Percentiles rank a stretch among this genome's conserved stretches.
Evolutionary conservation across 257 asterid genomes (phyloP).

Genomic region (Gynochthodes officinalis): DNA sequence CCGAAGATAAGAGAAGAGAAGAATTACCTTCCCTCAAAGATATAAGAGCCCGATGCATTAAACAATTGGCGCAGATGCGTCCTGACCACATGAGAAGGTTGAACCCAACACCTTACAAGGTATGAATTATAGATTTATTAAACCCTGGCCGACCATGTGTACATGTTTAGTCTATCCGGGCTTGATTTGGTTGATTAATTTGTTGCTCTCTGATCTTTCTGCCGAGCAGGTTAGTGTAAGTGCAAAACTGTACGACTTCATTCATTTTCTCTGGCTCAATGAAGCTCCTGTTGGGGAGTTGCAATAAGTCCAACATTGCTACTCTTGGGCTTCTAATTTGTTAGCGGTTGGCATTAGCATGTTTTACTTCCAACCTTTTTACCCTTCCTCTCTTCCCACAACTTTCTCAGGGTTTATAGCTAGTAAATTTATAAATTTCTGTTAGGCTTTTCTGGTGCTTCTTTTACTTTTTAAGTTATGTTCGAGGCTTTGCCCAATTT

Average conservation of each 20-base stretch:
- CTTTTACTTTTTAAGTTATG: not conserved
- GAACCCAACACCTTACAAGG: constrained; percentile 99
- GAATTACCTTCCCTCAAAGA: constrained; percentile 50
- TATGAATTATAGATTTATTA: constrained; percentile 18
- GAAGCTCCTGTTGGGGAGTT: constrained; percentile 98
- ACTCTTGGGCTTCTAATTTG: too few species aligned
- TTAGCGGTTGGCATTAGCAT: too few species aligned
- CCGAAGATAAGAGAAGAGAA: constrained; percentile 64
- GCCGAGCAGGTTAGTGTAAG: constrained; percentile 85
- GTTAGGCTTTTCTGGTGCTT: not conserved
- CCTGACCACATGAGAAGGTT: constrained; percentile 97
- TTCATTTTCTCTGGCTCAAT: constrained; percentile 93
- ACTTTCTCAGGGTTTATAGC: not conserved
- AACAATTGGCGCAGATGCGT: constrained; percentile 80
- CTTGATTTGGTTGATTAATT: not conserved
- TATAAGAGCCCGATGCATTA: constrained; percentile 71
- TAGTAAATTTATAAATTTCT: not conserved
- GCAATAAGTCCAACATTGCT: constrained; percentile 32
- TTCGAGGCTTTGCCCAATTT: too few species aligned
- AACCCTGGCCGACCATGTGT: not conserved
- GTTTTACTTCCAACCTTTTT: too few species aligned
- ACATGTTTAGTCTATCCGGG: not conserved
- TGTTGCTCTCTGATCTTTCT: constrained; percentile 7
- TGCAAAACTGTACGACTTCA: constrained; percentile 86
- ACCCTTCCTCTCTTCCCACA: not conserved